Percentiles rank a stretch among this genome's conserved stretches.
Evolutionary conservation across 1,139 yeast species (phyloP).

Genomic region (Protomyces pachydermus): DNA sequence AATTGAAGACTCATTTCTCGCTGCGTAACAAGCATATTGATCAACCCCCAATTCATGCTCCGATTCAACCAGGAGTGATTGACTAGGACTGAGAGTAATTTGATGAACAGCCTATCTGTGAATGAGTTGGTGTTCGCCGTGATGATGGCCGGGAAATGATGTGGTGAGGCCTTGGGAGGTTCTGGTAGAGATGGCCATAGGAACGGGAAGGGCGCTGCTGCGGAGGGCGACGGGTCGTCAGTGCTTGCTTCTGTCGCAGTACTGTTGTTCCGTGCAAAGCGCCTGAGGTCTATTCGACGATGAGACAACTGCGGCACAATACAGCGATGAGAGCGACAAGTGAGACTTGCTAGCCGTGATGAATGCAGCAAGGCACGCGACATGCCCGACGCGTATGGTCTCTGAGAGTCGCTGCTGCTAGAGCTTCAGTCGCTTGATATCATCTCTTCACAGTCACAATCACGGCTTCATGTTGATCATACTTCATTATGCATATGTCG

Average conservation of each 20-base stretch:
- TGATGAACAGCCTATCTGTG: slow-evolving; percentile 10
- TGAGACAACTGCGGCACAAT: too few species aligned
- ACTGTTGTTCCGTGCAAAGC: too few species aligned
- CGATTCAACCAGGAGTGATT: slow-evolving; percentile 2
- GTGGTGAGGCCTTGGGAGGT: slow-evolving; percentile 4
- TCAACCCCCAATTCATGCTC: slow-evolving; percentile 11
- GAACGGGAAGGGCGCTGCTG: slow-evolving; percentile 14
- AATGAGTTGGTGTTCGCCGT: slow-evolving; percentile 13
- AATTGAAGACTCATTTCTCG: slow-evolving; percentile 3
- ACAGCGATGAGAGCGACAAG: too few species aligned
- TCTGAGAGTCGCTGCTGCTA: too few species aligned
- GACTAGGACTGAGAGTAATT: slow-evolving; percentile 5
- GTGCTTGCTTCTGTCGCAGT: not conserved
- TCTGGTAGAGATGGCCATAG: slow-evolving; percentile 22
- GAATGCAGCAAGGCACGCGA: too few species aligned
- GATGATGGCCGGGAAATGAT: slow-evolving; percentile 4
- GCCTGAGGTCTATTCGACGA: too few species aligned
- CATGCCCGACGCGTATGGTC: too few species aligned
- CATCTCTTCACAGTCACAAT: too few species aligned
- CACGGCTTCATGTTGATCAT: too few species aligned
- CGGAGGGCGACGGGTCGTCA: not conserved
- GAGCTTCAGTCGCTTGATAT: too few species aligned
- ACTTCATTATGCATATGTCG: too few species aligned
- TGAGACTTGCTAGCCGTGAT: too few species aligned
- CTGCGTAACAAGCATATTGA: slow-evolving; percentile 3